phyloP scores from a whole-genome alignment of 2,329 filamentous ascomycete genomes.

The Cadophora malorum region DNA sequence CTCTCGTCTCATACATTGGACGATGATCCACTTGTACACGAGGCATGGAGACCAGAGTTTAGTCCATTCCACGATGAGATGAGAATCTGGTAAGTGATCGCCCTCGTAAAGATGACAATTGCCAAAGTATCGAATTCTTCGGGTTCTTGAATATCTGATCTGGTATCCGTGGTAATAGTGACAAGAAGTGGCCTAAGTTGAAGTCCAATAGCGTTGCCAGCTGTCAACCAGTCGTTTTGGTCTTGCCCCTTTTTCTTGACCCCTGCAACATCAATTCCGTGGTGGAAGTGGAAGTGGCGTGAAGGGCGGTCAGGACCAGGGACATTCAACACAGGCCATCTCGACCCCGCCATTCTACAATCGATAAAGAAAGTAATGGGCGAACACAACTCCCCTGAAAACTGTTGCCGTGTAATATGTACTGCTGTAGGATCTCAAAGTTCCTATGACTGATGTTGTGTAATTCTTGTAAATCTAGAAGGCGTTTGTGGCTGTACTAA shows the following conservation, averaged over 20 bases:
- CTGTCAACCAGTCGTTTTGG: background rate
- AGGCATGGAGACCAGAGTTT: background rate
- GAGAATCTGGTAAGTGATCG: background rate
- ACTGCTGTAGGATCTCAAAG: background rate
- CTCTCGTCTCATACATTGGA: background rate
- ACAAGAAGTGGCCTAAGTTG: too few species aligned
- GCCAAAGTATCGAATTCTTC: background rate
- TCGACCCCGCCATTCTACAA: constrained; percentile 9
- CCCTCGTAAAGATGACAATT: background rate
- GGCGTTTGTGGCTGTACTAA: constrained; percentile 4
- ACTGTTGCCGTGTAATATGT: background rate
- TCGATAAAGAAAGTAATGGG: background rate
- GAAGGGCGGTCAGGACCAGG: constrained; percentile 17
- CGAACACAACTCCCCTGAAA: background rate
- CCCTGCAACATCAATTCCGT: constrained; percentile 8
- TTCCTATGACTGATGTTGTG: constrained; percentile 7
- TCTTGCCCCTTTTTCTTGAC: constrained; percentile 11
- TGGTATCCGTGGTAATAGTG: too few species aligned
- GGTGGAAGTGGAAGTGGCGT: constrained; percentile 8
- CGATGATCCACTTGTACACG: background rate
- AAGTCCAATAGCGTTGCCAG: background rate
- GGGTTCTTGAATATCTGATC: too few species aligned
- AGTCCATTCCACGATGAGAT: background rate
- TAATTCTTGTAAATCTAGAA: constrained; percentile 2
- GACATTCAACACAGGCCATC: background rate